Percentiles rank a stretch among this genome's conserved stretches.
Evolutionary conservation across 2,329 filamentous ascomycete species (phyloP).

Genomic region (Paracoccidioides brasiliensis): DNA sequence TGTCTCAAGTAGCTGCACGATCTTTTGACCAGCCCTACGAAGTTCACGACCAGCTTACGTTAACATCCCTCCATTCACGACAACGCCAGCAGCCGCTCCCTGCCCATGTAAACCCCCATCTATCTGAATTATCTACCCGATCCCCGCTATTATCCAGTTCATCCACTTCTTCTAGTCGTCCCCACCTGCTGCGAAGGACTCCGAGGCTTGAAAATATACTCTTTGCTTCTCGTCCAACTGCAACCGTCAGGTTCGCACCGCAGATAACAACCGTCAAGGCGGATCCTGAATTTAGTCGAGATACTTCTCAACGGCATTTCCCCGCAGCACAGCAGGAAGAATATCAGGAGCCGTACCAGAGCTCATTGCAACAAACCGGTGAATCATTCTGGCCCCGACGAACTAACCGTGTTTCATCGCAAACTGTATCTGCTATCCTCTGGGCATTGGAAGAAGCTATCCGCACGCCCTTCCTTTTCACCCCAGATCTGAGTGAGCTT

Average conservation of each 20-base stretch:
- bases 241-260: slow-evolving; percentile 20
- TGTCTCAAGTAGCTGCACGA: slow-evolving; percentile 32
- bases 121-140: not conserved
- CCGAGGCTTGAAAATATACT: slow-evolving; percentile 37
- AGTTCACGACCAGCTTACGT: slow-evolving; percentile 36
- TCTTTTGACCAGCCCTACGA: slow-evolving; percentile 43
- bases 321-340: slow-evolving; percentile 23
- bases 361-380: slow-evolving; percentile 11
- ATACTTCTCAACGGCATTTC: slow-evolving; percentile 16
- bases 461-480: slow-evolving; percentile 69
- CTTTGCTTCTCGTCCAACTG: slow-evolving; percentile 21
- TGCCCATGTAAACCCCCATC: slow-evolving; percentile 3
- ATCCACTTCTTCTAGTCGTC: slow-evolving; percentile 41
- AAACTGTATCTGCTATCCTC: slow-evolving; percentile 79
- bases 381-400: slow-evolving; percentile 41
- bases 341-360: slow-evolving; percentile 16
- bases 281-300: slow-evolving; percentile 10
- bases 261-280: slow-evolving; percentile 12
- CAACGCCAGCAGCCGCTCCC: slow-evolving; percentile 33
- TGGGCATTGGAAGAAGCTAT: slow-evolving; percentile 86
- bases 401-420: slow-evolving; percentile 56
- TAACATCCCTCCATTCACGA: slow-evolving; percentile 28
- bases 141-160: slow-evolving; percentile 14
- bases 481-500: slow-evolving; percentile 72
- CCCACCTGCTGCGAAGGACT: slow-evolving; percentile 41